Percentiles rank a stretch among this genome's conserved stretches.
Evolutionary conservation across 1,139 yeast genomes (phyloP).

Genomic region (Pichia sp.): DNA sequence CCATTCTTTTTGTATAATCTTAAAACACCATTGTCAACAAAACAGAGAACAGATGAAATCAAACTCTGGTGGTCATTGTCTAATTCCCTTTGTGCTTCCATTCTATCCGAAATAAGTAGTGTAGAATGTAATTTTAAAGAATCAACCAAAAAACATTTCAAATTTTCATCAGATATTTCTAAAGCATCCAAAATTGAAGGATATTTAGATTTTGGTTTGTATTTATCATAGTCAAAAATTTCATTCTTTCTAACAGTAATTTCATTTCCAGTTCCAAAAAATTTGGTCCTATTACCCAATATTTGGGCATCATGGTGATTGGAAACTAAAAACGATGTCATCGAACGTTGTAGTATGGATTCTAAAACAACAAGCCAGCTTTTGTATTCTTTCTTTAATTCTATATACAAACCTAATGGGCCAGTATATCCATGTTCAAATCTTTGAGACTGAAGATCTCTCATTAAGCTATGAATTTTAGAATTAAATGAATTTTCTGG

Average conservation of each 20-base stretch:
- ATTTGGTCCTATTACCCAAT: conserved; percentile 40
- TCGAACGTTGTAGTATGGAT: conserved; percentile 38
- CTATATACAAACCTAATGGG: conserved; percentile 65
- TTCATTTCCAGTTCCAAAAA: conserved; percentile 30
- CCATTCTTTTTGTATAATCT: conserved; percentile 33
- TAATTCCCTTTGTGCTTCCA: conserved; percentile 45
- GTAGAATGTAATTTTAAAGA: conserved; percentile 51
- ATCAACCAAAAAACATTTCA: conserved; percentile 63
- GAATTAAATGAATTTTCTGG: conserved; percentile 18
- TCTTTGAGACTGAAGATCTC: conserved; percentile 33
- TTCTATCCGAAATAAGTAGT: conserved; percentile 45
- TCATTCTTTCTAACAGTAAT: conserved; percentile 55
- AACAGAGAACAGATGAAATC: conserved; percentile 42
- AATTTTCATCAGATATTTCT: conserved; percentile 46
- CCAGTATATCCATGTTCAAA: conserved; percentile 40
- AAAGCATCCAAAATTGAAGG: conserved; percentile 56
- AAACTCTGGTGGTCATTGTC: conserved; percentile 31
- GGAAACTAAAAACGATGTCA: conserved; percentile 63
- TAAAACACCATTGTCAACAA: conserved; percentile 34
- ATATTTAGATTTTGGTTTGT: conserved; percentile 32
- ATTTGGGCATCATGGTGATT: conserved; percentile 53
- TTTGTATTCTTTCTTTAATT: conserved; percentile 48
- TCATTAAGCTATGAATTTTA: conserved; percentile 24
- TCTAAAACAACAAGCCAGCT: conserved; percentile 63
- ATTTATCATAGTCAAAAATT: conserved; percentile 41